Percentiles rank a stretch among this genome's conserved stretches.
Evolutionary conservation across 805 yeast genomes (phyloP).

Genomic region (Saccharomyces kudriavzevii): DNA sequence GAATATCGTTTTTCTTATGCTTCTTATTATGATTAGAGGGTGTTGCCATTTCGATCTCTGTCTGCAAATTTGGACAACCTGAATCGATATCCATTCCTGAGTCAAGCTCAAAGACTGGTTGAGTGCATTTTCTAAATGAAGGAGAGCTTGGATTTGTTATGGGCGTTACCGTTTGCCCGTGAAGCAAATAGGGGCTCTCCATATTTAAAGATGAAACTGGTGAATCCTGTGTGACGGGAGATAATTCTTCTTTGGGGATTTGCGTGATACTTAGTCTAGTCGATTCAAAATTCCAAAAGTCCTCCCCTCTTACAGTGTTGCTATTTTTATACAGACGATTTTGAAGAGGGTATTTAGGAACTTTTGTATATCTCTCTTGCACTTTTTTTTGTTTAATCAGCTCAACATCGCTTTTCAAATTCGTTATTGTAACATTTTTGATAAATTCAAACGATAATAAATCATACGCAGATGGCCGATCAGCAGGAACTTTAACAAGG

Average conservation of each 20-base stretch:
- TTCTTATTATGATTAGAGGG: not conserved
- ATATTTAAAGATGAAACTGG: conserved; percentile 13
- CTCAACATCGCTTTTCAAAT: conserved; percentile 36
- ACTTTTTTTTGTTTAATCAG: conserved; percentile 29
- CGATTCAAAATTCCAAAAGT: conserved; percentile 11
- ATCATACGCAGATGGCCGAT: conserved; percentile 53
- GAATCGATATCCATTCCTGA: conserved; percentile 18
- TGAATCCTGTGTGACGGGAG: conserved; percentile 5
- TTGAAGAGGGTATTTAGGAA: conserved; percentile 34
- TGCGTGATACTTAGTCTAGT: not conserved
- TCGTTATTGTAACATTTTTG: conserved; percentile 29
- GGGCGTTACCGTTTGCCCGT: conserved; percentile 13
- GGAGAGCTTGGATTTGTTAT: conserved; percentile 17
- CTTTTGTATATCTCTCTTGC: conserved; percentile 16
- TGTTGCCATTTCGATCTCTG: not conserved
- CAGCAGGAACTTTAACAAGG: conserved; percentile 53
- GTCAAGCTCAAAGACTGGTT: conserved; percentile 10
- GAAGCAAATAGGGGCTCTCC: conserved; percentile 8
- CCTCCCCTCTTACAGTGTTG: conserved; percentile 9
- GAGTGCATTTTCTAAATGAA: conserved; percentile 15
- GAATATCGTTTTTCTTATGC: conserved; percentile 2
- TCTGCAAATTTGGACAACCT: conserved; percentile 6
- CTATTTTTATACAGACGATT: conserved; percentile 22
- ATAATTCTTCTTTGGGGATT: not conserved
- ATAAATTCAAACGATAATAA: conserved; percentile 51